Base-by-base conservation (phyloP, 345 rosid species). In the Aethionema arabicum region DNA sequence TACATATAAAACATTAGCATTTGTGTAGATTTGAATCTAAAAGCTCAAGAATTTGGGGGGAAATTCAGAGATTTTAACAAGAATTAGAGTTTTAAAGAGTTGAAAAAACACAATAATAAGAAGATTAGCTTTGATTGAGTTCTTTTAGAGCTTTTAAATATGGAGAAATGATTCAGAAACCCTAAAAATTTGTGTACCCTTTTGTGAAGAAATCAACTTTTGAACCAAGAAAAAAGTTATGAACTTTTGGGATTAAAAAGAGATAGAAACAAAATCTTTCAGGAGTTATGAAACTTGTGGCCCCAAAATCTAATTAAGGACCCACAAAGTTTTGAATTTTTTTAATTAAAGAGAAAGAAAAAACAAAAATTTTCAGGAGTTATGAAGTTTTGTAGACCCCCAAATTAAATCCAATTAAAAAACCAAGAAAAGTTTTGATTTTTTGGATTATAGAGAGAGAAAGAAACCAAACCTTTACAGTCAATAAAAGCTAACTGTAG, bases 381-480 rank as follows among this genome's bases (percentile, higher is more conserved):
- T 21, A 21, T 21, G 27, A 21, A 21, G 27, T 21, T 21, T 21
- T 21, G 27, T 21, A 2, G 72, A 60, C 72, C 61, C 72, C 61
- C 72, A 30, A 60, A 68, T 59, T 39, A 0, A 21, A 6, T 21
- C 27, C 27, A 21, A 42, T 30, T 2, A 35, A 32, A 46, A 11
- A 13, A 32, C 8, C 8, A 11, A 21, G 30, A 32, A n/a, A 5
- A 5, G 32, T 32, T 27, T 4, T 2, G 43, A 41, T 38, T 56
- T 21, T 56, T 38, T 48, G 39, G 39, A 37, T 41, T 43, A 52
- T 10, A 52, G 56, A 52, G 68, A 54, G 47, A 42, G 60, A 44
- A 59, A 67, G 66, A 59, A 60, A 68, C 66, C 52, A 68, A 51
- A 68, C 72, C 72, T 68, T 68, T 30, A 49, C 10, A 27, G 52